Evolutionary conservation across 148 eudicot species (phyloP), one percentile per base, ranked within the genome.

Genomic region (Agrostemma githago): DNA sequence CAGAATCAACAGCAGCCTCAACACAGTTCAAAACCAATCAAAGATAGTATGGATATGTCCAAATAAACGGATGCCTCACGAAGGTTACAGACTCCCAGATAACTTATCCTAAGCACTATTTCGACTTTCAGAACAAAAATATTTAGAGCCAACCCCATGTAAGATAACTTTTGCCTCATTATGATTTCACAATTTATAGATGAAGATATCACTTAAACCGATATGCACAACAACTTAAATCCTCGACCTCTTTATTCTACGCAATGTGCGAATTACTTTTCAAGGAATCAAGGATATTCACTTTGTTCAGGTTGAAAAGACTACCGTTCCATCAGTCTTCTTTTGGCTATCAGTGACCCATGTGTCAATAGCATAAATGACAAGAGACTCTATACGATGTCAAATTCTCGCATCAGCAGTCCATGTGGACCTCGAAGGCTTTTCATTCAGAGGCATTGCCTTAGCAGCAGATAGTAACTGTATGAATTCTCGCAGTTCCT

Each of bases 381-480:
- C 85, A 69, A 95, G 96, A 76, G 93, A 84, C 76, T 90, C 89
- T 58, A 95, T 87, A 56, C 79, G 86, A 53, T 82, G 74, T 72
- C 78, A 75, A 80, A 65, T 73, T 72, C 79, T 90, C 75, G 88
- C 97, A 61, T 92, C 92, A 75, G 72, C 73, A 16, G 72, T 80
- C 98, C 98, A 95, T 6, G 85, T 84, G 42, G 90, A 88, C 84
- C 79, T 95, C 19, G 81, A 72, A 40, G 90, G 97, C 82, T 92
- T 95, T 64, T 81, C 79, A 80, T 85, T 79, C 59, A 74, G 60
- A 76, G 93, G 90, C 86, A 78, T 77, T 72, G 81, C 79, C 84
- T 84, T 88, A 67, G 92, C 88, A 82, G 96, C 88, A 75, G 75
- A 86, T 63, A 95, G 79, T 74, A 90, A 65, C 67, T 86, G 79